Evolutionary conservation across 257 asterid genomes (phyloP), one percentile per base, ranked within the genome.

Genomic region (Lycium barbarum): DNA sequence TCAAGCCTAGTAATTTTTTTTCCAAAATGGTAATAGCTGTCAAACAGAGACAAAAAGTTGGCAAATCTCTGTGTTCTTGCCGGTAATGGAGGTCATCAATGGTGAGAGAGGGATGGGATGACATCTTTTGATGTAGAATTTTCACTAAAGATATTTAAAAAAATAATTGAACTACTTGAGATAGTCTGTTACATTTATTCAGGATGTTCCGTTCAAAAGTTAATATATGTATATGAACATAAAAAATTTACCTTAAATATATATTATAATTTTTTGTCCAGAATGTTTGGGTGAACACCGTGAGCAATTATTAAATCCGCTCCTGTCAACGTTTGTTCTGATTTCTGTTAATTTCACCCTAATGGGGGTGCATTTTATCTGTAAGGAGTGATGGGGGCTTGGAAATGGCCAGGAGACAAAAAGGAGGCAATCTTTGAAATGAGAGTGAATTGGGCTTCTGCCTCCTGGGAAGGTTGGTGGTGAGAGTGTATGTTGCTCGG

Each of bases 311-410:
- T 1, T 26, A 26, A 1, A 26, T 26, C 33, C 33, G 33, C 33
- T 1, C 33, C 33, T 26, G 33, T 26, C 33, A 26, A 26, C 36
- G 0, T 88, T 88, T 57, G 89, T 84, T 90, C 90, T 89, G 87
- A 89, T 91, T 89, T 89, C 6, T 92, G 93, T 92, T 74, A 84
- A 84, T 91, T 91, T 91, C 83, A 74, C 90, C 91, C 88, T 88
- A 83, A 79, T 53, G 93, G 91, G 79, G 82, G 87, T 90, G 90
- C 81, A 89, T 88, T 90, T 91, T 90, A 85, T 67, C 49, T 67
- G 54, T 17, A 38, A 38, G 54, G 78, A 8, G 78, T 17, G 15
- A 82, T 66, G 90, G 68, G 90, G 86, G 62, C 87, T 90, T 81
- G 89, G 89, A 86, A 88, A 85, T 51, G 55, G 38, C 58, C 61